Evolutionary conservation across 306 rosid species (phyloP).

Genomic region (Senna tora): DNA sequence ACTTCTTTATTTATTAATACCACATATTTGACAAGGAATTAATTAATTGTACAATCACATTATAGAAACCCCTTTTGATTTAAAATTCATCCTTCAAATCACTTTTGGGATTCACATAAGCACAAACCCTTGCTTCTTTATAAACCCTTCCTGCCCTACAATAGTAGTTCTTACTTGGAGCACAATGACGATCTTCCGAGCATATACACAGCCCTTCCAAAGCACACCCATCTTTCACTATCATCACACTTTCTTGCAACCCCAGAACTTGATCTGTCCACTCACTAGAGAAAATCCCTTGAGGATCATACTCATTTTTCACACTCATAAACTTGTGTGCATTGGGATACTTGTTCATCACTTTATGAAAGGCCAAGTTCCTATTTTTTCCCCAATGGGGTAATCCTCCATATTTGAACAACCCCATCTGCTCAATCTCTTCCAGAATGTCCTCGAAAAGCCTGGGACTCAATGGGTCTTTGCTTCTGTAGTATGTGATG

Average conservation of each 20-base stretch:
- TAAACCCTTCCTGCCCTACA: conserved; percentile 57
- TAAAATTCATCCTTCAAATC: neutral
- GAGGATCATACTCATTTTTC: conserved; percentile 48
- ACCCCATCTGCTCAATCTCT: conserved; percentile 62
- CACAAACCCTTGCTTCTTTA: conserved; percentile 58
- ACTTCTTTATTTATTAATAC: too few species aligned
- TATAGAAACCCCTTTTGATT: too few species aligned
- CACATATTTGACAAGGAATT: too few species aligned
- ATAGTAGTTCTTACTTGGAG: conserved; percentile 59
- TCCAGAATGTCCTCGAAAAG: conserved; percentile 52
- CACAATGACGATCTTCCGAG: conserved; percentile 60
- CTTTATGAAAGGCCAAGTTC: conserved; percentile 57
- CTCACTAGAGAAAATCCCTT: conserved; percentile 59
- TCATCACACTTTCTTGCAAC: conserved; percentile 37
- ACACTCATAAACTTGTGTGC: conserved; percentile 45
- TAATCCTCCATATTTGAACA: conserved; percentile 58
- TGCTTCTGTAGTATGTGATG: conserved; percentile 57
- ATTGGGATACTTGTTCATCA: conserved; percentile 42
- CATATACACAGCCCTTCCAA: conserved; percentile 69
- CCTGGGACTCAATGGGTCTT: conserved; percentile 59
- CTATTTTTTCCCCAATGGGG: conserved; percentile 79
- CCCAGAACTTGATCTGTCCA: conserved; percentile 73
- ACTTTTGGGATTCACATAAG: neutral
- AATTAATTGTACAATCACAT: too few species aligned
- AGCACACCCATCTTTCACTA: conserved; percentile 61